These are phyloP conservation scores for Yarrowia sp. DNA, from an alignment of 805 yeast genomes.

Conservation along the genomic window DNA sequence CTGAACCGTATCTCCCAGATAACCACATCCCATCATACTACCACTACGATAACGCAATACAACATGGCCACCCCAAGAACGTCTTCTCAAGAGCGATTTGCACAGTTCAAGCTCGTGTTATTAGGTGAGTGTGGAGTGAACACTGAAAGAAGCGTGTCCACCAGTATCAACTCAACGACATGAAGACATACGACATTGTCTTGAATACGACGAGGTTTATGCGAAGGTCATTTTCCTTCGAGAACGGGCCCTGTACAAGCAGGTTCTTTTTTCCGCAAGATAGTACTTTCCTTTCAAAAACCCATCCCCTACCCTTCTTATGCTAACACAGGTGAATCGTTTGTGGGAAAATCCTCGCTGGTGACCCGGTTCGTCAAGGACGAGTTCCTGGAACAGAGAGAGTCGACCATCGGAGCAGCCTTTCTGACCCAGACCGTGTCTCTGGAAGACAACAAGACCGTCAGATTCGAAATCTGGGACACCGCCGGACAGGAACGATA, in stretches of 20 bases:
- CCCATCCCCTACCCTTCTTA: no score
- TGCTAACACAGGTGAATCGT: constrained; percentile 61
- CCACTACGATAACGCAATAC: constrained; percentile 27
- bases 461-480: constrained; percentile 67
- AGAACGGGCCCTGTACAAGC: no score
- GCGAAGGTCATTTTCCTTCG: no score
- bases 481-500: constrained; percentile 96
- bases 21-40: constrained; percentile 19
- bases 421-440: constrained; percentile 82
- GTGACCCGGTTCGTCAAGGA: constrained; percentile 77
- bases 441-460: constrained; percentile 54
- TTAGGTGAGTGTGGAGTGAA: constrained; percentile 55
- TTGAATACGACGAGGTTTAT: no score
- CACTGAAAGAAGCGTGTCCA: no score
- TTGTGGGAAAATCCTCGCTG: constrained; percentile 82
- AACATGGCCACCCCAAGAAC: constrained; percentile 44
- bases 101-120: constrained; percentile 72
- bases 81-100: constrained; percentile 51
- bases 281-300: no score
- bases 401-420: constrained; percentile 99
- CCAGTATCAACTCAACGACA: no score
- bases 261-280: no score
- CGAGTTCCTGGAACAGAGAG: constrained; percentile 76
- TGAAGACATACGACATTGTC: no score
- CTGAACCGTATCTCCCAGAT: constrained; percentile 37